phyloP scores from a whole-genome alignment of 345 rosid species.

The Melaleuca alternifolia region DNA sequence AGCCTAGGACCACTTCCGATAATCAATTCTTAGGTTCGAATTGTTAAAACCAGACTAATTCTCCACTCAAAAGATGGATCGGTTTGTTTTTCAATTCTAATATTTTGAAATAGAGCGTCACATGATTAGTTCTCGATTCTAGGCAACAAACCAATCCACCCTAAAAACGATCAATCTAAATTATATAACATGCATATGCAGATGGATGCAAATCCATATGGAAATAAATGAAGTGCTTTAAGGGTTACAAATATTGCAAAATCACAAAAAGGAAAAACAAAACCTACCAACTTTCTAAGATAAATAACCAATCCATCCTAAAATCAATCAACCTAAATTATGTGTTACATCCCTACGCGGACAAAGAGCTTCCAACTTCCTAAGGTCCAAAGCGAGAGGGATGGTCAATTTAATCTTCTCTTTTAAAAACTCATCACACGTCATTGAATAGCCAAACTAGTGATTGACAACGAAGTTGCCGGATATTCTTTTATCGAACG shows the following conservation, averaged over 20 bases:
- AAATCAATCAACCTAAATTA: no score
- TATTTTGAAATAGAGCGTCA: neutral
- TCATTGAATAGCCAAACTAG: neutral
- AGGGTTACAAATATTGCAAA: neutral
- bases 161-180: fast-evolving
- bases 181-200: neutral
- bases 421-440: neutral
- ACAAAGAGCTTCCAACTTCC: neutral
- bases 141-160: neutral
- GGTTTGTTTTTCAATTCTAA: neutral
- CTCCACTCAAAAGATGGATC: neutral
- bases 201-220: neutral
- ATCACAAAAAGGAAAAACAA: neutral
- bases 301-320: no score
- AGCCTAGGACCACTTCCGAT: neutral
- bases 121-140: neutral
- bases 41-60: no score
- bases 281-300: neutral
- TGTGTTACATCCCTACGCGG: no score
- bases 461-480: neutral
- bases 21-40: neutral
- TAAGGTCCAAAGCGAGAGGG: neutral
- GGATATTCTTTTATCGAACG: neutral
- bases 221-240: neutral
- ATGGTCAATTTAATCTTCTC: neutral